A percentile compares a stretch with the other conserved stretches of the same genome.
Evolutionary conservation across 345 rosid genomes (phyloP).

Genomic region (Sapria himalayana): DNA sequence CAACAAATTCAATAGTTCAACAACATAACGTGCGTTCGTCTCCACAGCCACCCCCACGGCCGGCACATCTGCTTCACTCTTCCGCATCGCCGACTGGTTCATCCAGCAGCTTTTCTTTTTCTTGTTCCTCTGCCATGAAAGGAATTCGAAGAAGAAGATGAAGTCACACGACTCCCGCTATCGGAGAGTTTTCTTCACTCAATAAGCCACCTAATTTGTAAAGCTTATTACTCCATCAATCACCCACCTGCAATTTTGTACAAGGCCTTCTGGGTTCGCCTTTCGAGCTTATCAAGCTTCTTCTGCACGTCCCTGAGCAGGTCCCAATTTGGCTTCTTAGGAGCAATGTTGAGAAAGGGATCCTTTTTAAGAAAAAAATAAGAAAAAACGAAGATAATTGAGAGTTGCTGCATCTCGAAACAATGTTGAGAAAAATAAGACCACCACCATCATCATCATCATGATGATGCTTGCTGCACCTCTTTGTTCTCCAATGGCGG

Average conservation of each 20-base stretch:
- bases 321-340: constrained; percentile 98
- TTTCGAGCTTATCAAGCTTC: constrained; percentile 92
- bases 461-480: no score
- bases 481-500: constrained; percentile 44
- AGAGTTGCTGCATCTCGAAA: no score
- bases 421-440: no score
- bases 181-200: background rate
- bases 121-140: constrained; percentile 40
- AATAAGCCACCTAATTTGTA: background rate
- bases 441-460: no score
- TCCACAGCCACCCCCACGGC: no score
- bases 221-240: background rate
- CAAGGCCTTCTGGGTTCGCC: constrained; percentile 66
- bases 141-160: background rate
- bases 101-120: constrained; percentile 29
- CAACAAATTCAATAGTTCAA: no score
- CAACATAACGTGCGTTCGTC: no score
- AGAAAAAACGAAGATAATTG: background rate
- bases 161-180: no score
- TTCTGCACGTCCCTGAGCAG: constrained; percentile 79
- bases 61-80: no score
- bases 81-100: constrained; percentile 21
- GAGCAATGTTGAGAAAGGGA: constrained; percentile 89
- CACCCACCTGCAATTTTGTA: constrained; percentile 62
- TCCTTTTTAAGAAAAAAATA: constrained; percentile 25